A percentile compares a stretch with the other conserved stretches of the same genome.
Conservation (phyloP, 2,329 filamentous ascomycete species). For the Cytospora leucostoma region DNA sequence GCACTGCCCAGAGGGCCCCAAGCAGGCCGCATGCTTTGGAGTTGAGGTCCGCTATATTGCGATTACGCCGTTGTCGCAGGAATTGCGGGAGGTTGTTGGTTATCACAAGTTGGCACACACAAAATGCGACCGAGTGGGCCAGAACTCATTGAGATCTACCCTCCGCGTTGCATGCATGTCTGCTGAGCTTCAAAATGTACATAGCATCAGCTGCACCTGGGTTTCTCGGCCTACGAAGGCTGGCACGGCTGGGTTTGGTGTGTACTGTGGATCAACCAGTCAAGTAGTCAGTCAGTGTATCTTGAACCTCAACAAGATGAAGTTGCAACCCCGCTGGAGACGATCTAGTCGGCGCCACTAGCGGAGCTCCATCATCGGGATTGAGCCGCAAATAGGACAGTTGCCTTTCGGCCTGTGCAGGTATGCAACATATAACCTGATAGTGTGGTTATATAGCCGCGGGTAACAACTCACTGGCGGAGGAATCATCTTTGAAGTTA, state of each 20-base stretch:
- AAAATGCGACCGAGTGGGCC: neutral
- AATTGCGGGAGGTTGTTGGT: neutral
- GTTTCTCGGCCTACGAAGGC: neutral
- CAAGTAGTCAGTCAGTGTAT: neutral
- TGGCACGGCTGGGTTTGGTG: neutral
- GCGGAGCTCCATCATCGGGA: slow-evolving; percentile 5
- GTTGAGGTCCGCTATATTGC: neutral
- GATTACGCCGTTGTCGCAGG: neutral
- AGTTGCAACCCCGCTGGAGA: slow-evolving; percentile 3
- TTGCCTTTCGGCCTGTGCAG: slow-evolving; percentile 3
- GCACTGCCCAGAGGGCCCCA: slow-evolving; percentile 5
- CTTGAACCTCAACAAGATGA: slow-evolving; percentile 2
- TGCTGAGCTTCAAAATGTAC: neutral
- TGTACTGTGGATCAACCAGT: neutral
- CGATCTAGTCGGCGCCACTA: neutral
- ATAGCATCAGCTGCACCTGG: neutral
- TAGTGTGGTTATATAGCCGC: neutral
- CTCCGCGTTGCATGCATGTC: neutral
- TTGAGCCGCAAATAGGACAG: slow-evolving; percentile 11
- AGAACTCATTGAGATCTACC: neutral
- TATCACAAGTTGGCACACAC: neutral
- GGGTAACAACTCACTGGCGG: neutral
- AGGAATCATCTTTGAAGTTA: neutral
- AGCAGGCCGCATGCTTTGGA: neutral
- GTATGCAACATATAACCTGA: neutral